phyloP scores from a whole-genome alignment of 1,284 basidiomycete genomes.

The Heterobasidion annosum region DNA sequence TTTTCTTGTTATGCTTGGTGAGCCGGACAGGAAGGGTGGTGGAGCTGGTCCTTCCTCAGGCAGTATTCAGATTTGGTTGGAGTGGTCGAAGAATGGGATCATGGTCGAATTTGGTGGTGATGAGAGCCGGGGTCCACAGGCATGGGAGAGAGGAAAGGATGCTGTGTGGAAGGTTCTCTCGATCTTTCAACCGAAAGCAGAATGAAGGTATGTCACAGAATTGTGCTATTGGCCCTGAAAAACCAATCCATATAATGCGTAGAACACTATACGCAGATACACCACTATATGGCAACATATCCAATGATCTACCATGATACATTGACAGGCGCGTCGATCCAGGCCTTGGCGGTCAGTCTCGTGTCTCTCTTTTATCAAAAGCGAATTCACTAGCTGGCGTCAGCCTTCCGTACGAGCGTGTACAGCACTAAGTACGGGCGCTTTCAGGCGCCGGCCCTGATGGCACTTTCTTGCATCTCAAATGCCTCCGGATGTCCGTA shows the following conservation, averaged over 20 bases:
- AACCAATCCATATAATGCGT: neutral
- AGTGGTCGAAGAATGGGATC: conserved; percentile 75
- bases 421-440: no score
- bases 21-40: conserved; percentile 82
- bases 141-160: conserved; percentile 80
- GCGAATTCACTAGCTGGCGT: no score
- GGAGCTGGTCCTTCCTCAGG: conserved; percentile 72
- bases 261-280: neutral
- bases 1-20: conserved; percentile 66
- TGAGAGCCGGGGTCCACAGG: conserved; percentile 67
- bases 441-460: no score
- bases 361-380: no score
- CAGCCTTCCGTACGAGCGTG: no score
- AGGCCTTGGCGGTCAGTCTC: no score
- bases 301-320: no score
- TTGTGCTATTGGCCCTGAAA: neutral
- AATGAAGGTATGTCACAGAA: neutral
- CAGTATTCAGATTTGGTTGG: conserved; percentile 87
- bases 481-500: no score
- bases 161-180: conserved; percentile 70
- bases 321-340: no score
- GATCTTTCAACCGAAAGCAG: conserved; percentile 37
- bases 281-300: neutral
- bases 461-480: no score
- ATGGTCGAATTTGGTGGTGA: conserved; percentile 79